A percentile compares a stretch with the other conserved stretches of the same genome.
These are phyloP conservation scores for Calonectria crousiana DNA, from an alignment of 2,329 filamentous ascomycete genomes.

Conservation along the genomic window DNA sequence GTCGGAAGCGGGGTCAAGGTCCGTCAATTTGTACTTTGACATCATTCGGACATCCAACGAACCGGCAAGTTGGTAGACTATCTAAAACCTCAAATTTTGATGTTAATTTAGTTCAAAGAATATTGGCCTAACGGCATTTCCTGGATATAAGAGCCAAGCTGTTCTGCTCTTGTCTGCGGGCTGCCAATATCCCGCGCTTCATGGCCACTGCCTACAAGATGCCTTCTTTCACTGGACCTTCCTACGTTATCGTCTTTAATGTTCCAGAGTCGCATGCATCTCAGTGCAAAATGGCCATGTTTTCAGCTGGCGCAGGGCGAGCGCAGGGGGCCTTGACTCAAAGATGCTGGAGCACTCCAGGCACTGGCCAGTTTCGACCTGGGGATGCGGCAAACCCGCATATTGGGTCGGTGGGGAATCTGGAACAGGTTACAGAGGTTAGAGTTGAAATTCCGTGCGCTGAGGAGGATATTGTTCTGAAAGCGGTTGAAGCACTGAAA, in stretches of 20 bases:
- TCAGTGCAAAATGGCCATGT: constrained; percentile 67
- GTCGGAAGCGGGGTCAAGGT: background rate
- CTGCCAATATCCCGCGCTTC: background rate
- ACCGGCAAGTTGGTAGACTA: background rate
- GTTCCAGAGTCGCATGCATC: constrained; percentile 58
- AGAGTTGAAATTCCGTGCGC: constrained; percentile 73
- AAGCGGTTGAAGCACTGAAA: constrained; percentile 74
- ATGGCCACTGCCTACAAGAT: background rate
- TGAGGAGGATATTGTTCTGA: constrained; percentile 66
- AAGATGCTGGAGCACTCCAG: constrained; percentile 63
- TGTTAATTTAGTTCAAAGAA: background rate
- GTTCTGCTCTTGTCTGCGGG: background rate
- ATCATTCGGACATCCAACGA: background rate
- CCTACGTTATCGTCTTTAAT: constrained; percentile 62
- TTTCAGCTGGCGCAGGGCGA: constrained; percentile 68
- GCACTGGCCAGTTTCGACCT: constrained; percentile 76
- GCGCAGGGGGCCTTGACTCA: constrained; percentile 69
- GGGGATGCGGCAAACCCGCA: constrained; percentile 71
- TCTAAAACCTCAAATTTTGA: background rate
- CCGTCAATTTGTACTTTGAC: background rate
- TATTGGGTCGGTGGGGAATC: constrained; percentile 67
- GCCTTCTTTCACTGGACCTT: background rate
- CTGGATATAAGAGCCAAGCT: background rate
- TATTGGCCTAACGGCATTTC: no score
- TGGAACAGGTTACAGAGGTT: constrained; percentile 72